phyloP scores from a whole-genome alignment of 2,329 filamentous ascomycete genomes.

The Venturia asperata region DNA sequence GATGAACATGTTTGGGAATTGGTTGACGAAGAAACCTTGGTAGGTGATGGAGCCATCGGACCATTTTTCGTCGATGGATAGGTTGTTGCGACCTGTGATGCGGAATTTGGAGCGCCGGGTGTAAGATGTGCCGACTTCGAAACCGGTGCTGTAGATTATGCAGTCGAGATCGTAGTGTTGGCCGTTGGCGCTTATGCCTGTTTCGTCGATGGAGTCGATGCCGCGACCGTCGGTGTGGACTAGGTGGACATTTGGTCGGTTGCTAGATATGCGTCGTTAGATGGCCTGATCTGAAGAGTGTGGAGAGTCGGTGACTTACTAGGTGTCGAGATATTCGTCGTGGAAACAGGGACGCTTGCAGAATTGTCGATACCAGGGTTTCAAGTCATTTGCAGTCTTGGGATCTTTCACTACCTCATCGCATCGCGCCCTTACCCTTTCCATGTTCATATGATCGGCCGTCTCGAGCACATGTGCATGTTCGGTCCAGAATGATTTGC shows the following conservation, averaged over 20 bases:
- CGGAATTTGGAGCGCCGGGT: constrained; percentile 31
- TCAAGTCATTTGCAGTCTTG: constrained; percentile 45
- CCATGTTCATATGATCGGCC: constrained; percentile 26
- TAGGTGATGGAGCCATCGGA: constrained; percentile 43
- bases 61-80: constrained; percentile 43
- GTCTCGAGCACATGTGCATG: constrained; percentile 33
- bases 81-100: constrained; percentile 40
- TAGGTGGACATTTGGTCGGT: constrained; percentile 47
- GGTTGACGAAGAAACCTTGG: constrained; percentile 38
- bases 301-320: background rate
- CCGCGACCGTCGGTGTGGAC: constrained; percentile 51
- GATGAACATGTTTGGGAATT: constrained; percentile 19
- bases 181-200: constrained; percentile 40
- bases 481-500: constrained; percentile 31
- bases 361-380: constrained; percentile 55
- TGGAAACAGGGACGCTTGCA: constrained; percentile 58
- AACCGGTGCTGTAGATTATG: constrained; percentile 39
- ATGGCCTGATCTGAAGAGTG: background rate
- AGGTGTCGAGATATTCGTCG: constrained; percentile 48
- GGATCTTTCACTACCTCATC: constrained; percentile 46
- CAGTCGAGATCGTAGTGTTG: constrained; percentile 40
- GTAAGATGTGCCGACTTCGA: constrained; percentile 26
- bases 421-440: constrained; percentile 39
- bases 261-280: constrained; percentile 37
- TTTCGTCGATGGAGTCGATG: constrained; percentile 37